These are phyloP conservation scores for Wickerhamomyces sp. DNA, from an alignment of 1,139 yeast genomes.

Conservation along the genomic window DNA sequence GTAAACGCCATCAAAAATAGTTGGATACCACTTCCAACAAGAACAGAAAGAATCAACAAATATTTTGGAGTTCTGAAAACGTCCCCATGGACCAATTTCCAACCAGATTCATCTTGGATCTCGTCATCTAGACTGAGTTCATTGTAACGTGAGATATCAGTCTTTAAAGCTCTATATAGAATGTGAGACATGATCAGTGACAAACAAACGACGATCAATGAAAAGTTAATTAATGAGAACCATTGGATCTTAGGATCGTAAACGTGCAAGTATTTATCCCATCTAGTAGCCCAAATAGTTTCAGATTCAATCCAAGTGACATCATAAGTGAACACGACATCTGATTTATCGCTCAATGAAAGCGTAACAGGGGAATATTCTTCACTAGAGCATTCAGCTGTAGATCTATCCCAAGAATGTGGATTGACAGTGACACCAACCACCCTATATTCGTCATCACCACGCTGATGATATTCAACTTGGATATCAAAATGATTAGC, in stretches of 20 bases:
- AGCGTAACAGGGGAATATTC: constrained; percentile 41
- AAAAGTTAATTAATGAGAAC: constrained; percentile 86
- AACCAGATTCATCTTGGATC: constrained; percentile 90
- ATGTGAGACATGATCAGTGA: constrained; percentile 79
- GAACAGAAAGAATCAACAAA: constrained; percentile 67
- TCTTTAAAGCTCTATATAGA: constrained; percentile 72
- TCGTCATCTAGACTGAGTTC: constrained; percentile 78
- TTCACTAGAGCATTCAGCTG: constrained; percentile 31
- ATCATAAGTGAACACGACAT: constrained; percentile 56
- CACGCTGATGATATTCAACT: constrained; percentile 79
- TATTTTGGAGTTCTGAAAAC: constrained; percentile 82
- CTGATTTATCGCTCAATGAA: constrained; percentile 34
- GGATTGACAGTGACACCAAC: constrained; percentile 87
- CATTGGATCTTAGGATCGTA: constrained; percentile 93
- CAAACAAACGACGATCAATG: constrained; percentile 72
- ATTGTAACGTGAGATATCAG: constrained; percentile 84
- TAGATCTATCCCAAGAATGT: constrained; percentile 48
- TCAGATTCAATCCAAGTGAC: constrained; percentile 61
- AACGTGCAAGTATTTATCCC: constrained; percentile 95
- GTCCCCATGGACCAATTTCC: constrained; percentile 96
- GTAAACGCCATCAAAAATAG: constrained; percentile 70
- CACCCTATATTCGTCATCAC: constrained; percentile 68
- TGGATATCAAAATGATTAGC: constrained; percentile 76
- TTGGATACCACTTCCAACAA: constrained; percentile 89
- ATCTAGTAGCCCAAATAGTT: constrained; percentile 95